Base-by-base conservation (phyloP, 306 rosid genomes). In the Begonia loranthoides region DNA sequence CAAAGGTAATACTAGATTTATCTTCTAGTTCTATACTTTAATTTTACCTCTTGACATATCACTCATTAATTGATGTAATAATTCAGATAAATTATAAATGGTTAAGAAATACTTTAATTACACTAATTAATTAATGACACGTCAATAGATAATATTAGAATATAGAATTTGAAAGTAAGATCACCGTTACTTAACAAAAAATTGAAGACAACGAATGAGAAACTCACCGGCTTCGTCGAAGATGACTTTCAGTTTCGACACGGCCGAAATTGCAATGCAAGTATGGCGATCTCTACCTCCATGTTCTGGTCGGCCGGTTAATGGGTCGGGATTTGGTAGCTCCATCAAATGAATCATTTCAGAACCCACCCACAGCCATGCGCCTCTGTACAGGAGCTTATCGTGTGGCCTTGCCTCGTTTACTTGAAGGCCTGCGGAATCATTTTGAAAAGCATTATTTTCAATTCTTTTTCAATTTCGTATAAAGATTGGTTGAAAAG, bases 361-460 rank as follows among this genome's bases (percentile, higher is more conserved):
- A 28, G 95, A 76, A 49, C 99, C 99, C 52, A 90, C 95, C 99
- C 99, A 86, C 50, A 90, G 63, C 99, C 99, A 90, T 38, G 99
- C 92, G 62, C 99, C 99, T 57, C 88, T 76, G 28, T 86, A 90
- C 51, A 95, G 99, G 45, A 90, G 99, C 81, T 86, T 86, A 55
- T 90, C 80, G 22, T 90, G 68, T 24, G 99, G 99, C 78, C 99
- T 76, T 40, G 99, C 99, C 71, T 90, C 94, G 57, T 90, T 90
- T 63, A 86, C 80, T 67, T 78, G 61, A 57, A 90, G 94, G 47
- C 99, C 92, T 90, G 22, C 15, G 47, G 51, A 55, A 17, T 65
- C 19, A 62, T 46, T 48, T 39, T 4, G 43, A 40, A 43, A 19
- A 13, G 36, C n/a, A 8, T 41, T 11, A 10, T 60, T 21, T n/a